These are phyloP conservation scores for Coelastrella sp. DNA, from an alignment of 139 green algal genomes.

Conservation along the genomic window DNA sequence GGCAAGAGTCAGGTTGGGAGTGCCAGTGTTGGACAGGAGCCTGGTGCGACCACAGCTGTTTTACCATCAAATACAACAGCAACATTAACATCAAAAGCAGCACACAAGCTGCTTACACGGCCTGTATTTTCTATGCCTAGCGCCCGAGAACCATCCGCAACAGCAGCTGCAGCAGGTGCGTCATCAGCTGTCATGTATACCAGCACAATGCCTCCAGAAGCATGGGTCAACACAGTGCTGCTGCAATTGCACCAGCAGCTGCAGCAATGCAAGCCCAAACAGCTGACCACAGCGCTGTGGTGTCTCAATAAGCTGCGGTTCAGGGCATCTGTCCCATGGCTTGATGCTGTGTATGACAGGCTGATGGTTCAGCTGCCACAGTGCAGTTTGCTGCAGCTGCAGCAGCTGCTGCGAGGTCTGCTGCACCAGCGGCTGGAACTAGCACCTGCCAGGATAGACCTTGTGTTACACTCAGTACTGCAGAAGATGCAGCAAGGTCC, in stretches of 20 bases:
- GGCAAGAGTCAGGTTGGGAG: too few relatives aligned
- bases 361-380: neutral
- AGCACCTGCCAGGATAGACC: neutral
- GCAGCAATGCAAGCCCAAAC: neutral
- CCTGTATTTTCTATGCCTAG: neutral
- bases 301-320: neutral
- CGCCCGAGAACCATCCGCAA: neutral
- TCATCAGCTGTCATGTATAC: neutral
- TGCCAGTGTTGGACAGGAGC: neutral
- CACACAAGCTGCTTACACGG: neutral
- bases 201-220: neutral
- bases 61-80: too few relatives aligned
- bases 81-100: too few relatives aligned
- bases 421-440: conserved; percentile 19
- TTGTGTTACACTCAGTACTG: neutral
- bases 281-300: neutral
- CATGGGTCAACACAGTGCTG: conserved; percentile 10
- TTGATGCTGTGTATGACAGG: conserved; percentile 29
- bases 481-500: neutral
- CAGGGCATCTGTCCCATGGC: neutral
- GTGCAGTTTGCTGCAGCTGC: conserved; percentile 29
- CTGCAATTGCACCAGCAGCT: conserved; percentile 6
- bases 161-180: neutral
- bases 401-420: conserved; percentile 22
- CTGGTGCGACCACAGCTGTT: neutral